Conservation (phyloP, 495 filamentous ascomycete species). For the Neurospora cerealis region DNA sequence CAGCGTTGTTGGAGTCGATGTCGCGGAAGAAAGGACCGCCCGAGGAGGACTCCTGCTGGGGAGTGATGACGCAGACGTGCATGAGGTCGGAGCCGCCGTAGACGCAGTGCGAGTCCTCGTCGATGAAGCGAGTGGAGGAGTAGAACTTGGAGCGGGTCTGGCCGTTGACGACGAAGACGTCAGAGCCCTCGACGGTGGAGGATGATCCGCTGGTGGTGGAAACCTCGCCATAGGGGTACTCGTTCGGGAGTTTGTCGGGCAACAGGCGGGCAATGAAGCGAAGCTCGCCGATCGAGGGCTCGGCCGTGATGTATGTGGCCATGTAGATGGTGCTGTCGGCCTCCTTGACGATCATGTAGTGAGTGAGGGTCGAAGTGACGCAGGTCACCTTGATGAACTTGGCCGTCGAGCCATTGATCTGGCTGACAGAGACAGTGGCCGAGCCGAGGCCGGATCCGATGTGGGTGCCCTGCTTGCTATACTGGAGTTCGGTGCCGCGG, state of each 20-base stretch:
- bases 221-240: constrained; percentile 38
- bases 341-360: constrained; percentile 52
- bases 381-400: constrained; percentile 55
- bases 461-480: constrained; percentile 40
- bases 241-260: constrained; percentile 43
- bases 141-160: constrained; percentile 62
- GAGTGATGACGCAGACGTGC: constrained; percentile 43
- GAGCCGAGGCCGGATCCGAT: constrained; percentile 51
- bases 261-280: constrained; percentile 56
- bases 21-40: constrained; percentile 55
- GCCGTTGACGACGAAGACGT: constrained; percentile 51
- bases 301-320: constrained; percentile 51
- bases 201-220: constrained; percentile 42
- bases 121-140: constrained; percentile 56
- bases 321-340: constrained; percentile 52
- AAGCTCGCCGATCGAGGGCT: constrained; percentile 52
- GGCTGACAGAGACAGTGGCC: constrained; percentile 45
- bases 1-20: constrained; percentile 55
- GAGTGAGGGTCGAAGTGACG: constrained; percentile 47
- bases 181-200: constrained; percentile 48
- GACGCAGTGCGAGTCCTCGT: constrained; percentile 54
- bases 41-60: constrained; percentile 41
- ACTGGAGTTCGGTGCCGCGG: constrained; percentile 48
- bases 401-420: constrained; percentile 16
- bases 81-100: constrained; percentile 33